Base-by-base conservation (phyloP, 2,329 filamentous ascomycete genomes). In the Escovopsis sp. region DNA sequence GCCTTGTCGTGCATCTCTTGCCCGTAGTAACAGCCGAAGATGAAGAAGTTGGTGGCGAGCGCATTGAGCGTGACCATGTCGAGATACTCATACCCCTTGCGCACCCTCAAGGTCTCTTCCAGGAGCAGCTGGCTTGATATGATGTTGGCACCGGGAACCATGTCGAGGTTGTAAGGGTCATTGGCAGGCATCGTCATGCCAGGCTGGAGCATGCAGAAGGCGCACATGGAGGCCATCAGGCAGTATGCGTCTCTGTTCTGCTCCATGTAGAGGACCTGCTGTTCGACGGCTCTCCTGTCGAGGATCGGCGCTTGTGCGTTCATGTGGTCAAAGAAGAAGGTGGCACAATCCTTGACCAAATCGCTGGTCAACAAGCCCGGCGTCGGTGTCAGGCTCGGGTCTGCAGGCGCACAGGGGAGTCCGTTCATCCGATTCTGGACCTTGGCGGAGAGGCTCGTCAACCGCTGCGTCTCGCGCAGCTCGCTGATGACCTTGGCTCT, bases 401-500 rank as follows among this genome's bases (percentile, higher is more conserved):
- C 63, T n/a, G 61, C 55, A 34, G 64, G 58, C 23, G 66, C 59
- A 40, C 59, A 64, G 33, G 58, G 56, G 44, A 72, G 60, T 41
- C 70, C 70, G 43, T 72, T 71, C 39, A 76, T 57, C 43, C 70
- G 66, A 48, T 66, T 71, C 45, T 76, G 71, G 13, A 76, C 65
- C 51, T 72, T 75, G 43, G 67, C 67, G 1, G 70, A 70, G 16
- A 78, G 65, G 40, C 70, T 76, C 14, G 72, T 75, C 50, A 77
- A 72, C 45, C 74, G 69, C 48, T 83, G 77, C 0, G 65, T 78
- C 48, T 78, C 75, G 44, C 79, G 70, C 41, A 84, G 54, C 49
- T 83, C 77, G 49, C 76, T 81, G 54, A 84, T 79, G 39, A 84
- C 76, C 55, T 82, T 84, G 34, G 79, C 79, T 41, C 77, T 64